These are phyloP conservation scores for Eucalyptus leucophloia DNA, from an alignment of 345 rosid genomes.

Conservation along the genomic window DNA sequence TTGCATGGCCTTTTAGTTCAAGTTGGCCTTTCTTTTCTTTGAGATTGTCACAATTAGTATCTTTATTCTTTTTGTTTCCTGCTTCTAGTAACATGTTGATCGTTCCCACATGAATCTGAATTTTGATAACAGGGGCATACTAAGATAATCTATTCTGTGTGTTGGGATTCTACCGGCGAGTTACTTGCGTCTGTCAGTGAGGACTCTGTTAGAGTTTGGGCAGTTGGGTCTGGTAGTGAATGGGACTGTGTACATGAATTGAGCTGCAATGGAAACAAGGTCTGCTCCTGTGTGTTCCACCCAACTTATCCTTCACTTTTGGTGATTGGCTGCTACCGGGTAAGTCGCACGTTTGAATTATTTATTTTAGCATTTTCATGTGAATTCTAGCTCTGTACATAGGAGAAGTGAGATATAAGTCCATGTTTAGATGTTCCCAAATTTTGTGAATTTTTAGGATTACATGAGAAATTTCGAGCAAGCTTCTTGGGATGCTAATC, in stretches of 20 bases:
- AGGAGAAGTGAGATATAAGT: background rate
- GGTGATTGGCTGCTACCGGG: constrained; percentile 93
- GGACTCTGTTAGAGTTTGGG: constrained; percentile 93
- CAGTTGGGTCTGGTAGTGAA: constrained; percentile 79
- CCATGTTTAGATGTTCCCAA: background rate
- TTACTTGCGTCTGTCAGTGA: constrained; percentile 87
- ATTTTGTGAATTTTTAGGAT: background rate
- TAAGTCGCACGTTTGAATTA: background rate
- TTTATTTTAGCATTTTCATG: background rate
- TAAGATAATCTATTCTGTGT: constrained; percentile 57
- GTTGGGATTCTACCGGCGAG: constrained; percentile 93
- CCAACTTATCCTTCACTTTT: constrained; percentile 60
- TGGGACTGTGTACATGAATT: constrained; percentile 84
- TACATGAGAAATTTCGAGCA: background rate
- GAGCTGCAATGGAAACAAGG: constrained; percentile 75
- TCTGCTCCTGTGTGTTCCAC: constrained; percentile 84
- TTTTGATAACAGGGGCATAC: constrained; percentile 43
- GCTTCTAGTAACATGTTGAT: background rate
- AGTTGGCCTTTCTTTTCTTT: background rate
- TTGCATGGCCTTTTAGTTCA: background rate
- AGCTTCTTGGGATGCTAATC: background rate
- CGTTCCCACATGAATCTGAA: background rate
- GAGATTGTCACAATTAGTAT: background rate
- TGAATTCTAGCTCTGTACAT: background rate
- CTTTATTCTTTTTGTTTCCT: background rate